Conservation (phyloP, 306 rosid genomes). For the Macrotyloma uniflorum region DNA sequence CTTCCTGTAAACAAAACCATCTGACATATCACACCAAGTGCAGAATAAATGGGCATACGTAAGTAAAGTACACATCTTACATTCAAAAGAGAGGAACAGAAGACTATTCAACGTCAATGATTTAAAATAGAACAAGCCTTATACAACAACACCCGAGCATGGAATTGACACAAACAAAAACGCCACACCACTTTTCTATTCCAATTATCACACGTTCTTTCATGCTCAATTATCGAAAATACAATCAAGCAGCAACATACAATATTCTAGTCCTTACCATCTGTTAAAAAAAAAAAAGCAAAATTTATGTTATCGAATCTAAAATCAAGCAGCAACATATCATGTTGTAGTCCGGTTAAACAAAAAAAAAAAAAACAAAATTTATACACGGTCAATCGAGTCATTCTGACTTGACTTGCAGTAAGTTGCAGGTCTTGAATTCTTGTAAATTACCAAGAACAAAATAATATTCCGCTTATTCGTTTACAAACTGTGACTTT, state of each 20-base stretch:
- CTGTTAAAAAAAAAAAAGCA: not conserved
- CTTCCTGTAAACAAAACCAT: constrained; percentile 51
- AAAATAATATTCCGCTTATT: not conserved
- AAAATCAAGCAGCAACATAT: too few species aligned
- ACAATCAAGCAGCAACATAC: not conserved
- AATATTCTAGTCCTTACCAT: constrained; percentile 28
- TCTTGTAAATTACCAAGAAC: not conserved
- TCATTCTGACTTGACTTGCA: not conserved
- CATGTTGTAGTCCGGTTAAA: too few species aligned
- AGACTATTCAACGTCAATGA: constrained; percentile 2
- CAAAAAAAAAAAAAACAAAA: too few species aligned
- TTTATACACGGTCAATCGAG: not conserved
- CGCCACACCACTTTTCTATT: not conserved
- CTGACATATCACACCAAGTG: constrained; percentile 1
- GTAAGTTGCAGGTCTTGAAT: not conserved
- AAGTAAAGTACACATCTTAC: constrained; percentile 14
- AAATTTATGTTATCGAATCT: not conserved
- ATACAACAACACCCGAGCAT: not conserved
- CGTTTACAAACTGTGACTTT: not conserved
- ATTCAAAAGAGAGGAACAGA: constrained; percentile 9
- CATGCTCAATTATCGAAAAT: not conserved
- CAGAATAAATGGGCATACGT: not conserved
- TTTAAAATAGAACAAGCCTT: constrained; percentile 12
- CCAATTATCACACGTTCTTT: not conserved
- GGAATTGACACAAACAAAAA: not conserved